Evolutionary conservation across 2,329 filamentous ascomycete species (phyloP).

Genomic region (Clathrospora elynae): DNA sequence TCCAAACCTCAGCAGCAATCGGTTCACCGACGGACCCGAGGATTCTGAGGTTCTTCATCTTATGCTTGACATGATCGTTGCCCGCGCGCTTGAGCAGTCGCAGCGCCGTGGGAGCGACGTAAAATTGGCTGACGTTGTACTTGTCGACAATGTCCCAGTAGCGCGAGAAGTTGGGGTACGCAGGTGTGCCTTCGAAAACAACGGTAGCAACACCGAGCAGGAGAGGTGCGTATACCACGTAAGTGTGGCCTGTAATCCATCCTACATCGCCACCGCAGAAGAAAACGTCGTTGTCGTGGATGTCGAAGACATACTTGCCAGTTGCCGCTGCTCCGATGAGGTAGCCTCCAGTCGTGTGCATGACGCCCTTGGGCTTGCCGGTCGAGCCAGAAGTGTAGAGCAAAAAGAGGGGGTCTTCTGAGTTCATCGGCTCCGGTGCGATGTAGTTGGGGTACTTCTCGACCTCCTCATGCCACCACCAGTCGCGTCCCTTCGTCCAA

Average conservation of each 20-base stretch:
- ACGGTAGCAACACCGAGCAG: conserved; percentile 92
- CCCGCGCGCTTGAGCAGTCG: conserved; percentile 93
- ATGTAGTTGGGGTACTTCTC: conserved; percentile 96
- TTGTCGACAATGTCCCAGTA: conserved; percentile 99
- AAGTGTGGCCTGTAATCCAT: conserved; percentile 99
- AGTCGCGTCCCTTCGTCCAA: conserved; percentile 85
- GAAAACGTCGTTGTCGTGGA: conserved; percentile 90
- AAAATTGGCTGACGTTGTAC: conserved; percentile 96
- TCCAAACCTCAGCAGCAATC: conserved; percentile 98
- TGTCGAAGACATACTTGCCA: conserved; percentile 98
- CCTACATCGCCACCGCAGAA: conserved; percentile 98
- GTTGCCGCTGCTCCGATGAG: conserved; percentile 91
- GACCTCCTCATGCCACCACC: conserved; percentile 98
- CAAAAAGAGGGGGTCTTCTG: conserved; percentile 95
- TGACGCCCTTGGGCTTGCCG: conserved; percentile 97
- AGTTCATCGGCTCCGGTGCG: conserved; percentile 83
- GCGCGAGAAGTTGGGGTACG: conserved; percentile 95
- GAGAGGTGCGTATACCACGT: conserved; percentile 94
- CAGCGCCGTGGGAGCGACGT: conserved; percentile 93
- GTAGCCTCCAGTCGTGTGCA: conserved; percentile 97
- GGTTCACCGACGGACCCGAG: conserved; percentile 96
- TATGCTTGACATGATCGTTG: conserved; percentile 84
- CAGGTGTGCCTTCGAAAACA: conserved; percentile 96
- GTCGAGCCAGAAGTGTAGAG: conserved; percentile 98
- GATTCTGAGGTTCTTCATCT: conserved; percentile 88